Evolutionary conservation across 2,329 filamentous ascomycete species (phyloP).

Genomic region (Fusarium sp.): DNA sequence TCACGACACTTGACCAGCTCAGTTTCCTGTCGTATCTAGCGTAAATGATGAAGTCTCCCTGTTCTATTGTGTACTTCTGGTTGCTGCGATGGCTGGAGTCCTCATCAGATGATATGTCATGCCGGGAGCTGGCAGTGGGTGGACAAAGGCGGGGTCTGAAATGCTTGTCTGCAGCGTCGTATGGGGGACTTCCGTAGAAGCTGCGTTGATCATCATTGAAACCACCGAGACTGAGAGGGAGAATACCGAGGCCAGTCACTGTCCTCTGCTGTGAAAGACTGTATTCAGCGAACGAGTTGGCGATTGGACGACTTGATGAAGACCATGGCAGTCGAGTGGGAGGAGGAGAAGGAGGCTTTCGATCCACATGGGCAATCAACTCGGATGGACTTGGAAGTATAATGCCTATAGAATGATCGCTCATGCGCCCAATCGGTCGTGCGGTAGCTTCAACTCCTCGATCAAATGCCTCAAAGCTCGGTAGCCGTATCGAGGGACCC

Average conservation of each 20-base stretch:
- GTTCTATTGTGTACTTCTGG: neutral
- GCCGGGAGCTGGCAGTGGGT: neutral
- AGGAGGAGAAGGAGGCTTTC: neutral
- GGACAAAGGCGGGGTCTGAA: slow-evolving; percentile 49
- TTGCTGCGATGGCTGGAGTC: neutral
- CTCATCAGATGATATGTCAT: neutral
- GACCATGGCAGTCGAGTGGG: neutral
- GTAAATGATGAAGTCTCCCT: neutral
- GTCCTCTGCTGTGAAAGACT: neutral
- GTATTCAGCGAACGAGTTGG: neutral
- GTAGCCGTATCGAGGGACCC: neutral
- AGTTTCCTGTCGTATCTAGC: neutral
- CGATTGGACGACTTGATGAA: neutral
- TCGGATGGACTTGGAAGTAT: neutral
- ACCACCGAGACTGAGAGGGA: neutral
- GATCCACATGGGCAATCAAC: slow-evolving; percentile 40
- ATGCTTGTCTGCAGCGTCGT: slow-evolving; percentile 27
- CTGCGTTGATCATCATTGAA: neutral
- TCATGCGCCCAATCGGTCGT: neutral
- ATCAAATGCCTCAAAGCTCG: neutral
- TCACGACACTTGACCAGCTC: neutral
- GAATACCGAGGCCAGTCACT: neutral
- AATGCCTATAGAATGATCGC: neutral
- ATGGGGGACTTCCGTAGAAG: neutral
- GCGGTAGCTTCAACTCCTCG: neutral